Conservation (phyloP, 495 filamentous ascomycete genomes). For the Penicillium argentinense region DNA sequence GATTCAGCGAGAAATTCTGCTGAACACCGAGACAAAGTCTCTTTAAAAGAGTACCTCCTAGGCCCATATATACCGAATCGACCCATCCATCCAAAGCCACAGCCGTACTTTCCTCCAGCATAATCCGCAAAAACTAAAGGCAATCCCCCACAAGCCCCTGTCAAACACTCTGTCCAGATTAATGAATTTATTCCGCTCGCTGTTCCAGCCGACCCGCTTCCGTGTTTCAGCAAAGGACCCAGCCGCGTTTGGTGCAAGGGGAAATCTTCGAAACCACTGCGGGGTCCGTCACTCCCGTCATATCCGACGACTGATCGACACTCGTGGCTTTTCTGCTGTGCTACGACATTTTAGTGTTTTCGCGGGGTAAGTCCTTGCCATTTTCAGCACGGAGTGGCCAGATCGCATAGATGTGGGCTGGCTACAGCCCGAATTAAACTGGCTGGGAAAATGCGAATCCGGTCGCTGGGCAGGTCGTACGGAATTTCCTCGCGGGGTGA, state of each 20-base stretch:
- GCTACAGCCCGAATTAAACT: too few species aligned
- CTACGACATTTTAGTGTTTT: neutral
- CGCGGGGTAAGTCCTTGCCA: conserved; percentile 3
- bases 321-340: neutral
- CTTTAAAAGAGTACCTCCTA: too few species aligned
- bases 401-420: too few species aligned
- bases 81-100: too few species aligned
- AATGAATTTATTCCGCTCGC: neutral
- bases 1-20: too few species aligned
- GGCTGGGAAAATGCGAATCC: too few species aligned
- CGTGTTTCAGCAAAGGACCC: neutral
- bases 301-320: neutral
- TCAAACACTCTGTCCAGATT: neutral
- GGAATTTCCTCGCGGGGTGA: too few species aligned
- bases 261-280: conserved; percentile 1
- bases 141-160: neutral
- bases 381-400: conserved; percentile 6
- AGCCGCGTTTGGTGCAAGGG: neutral
- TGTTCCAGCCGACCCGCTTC: neutral
- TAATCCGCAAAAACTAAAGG: too few species aligned
- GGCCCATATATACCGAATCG: too few species aligned
- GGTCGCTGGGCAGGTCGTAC: too few species aligned
- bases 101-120: too few species aligned
- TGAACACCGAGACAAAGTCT: too few species aligned
- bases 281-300: neutral